Percentiles rank a stretch among this genome's conserved stretches.
phyloP scores from a whole-genome alignment of 805 yeast genomes.

The Blastobotrys parvus region DNA sequence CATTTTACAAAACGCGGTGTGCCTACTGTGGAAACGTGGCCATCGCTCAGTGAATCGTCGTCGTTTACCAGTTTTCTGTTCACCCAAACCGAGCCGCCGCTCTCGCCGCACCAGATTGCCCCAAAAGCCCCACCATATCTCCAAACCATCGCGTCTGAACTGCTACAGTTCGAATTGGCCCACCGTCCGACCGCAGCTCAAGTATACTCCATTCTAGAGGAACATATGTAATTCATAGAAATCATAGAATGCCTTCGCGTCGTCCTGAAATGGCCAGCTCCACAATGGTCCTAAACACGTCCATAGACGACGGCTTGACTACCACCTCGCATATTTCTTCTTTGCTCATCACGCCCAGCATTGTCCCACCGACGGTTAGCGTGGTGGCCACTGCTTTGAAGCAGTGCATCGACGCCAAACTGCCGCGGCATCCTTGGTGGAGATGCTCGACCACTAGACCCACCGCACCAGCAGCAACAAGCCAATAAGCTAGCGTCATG shows the following conservation, averaged over 20 bases:
- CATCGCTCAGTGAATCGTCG: slow-evolving; percentile 10
- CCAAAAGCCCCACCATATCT: too few relatives aligned
- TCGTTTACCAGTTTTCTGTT: slow-evolving; percentile 14
- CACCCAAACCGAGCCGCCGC: slow-evolving; percentile 2
- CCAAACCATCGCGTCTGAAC: neutral
- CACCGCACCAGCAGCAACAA: neutral
- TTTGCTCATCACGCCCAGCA: neutral
- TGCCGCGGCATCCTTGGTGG: neutral
- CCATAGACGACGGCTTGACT: neutral
- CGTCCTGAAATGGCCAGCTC: neutral
- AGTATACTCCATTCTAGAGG: too few relatives aligned
- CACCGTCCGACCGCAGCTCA: too few relatives aligned
- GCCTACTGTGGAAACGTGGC: slow-evolving; percentile 9
- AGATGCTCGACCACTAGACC: neutral
- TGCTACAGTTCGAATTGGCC: too few relatives aligned
- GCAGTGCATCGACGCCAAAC: neutral
- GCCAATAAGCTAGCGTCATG: neutral
- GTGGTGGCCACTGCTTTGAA: neutral
- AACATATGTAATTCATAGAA: too few relatives aligned
- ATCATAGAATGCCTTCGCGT: neutral
- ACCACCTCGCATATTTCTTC: neutral
- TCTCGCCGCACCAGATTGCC: neutral
- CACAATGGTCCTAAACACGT: neutral
- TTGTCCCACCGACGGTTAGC: neutral
- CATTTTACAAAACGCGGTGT: slow-evolving; percentile 52